Evolutionary conservation across 306 rosid species (phyloP).

Genomic region (Albizia julibrissin): DNA sequence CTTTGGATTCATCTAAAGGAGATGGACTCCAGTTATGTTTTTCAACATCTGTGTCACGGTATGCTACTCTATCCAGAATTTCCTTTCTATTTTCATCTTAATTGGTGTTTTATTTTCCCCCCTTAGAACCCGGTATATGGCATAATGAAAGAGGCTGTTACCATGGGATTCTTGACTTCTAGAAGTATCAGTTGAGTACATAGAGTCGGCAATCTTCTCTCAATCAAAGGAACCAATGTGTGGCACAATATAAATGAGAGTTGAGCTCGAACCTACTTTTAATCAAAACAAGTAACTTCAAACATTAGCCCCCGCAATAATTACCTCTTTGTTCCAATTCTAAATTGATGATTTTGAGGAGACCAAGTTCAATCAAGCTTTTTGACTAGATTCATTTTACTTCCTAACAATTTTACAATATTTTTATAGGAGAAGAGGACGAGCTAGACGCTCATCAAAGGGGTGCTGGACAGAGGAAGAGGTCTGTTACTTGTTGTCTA

Average conservation of each 20-base stretch:
- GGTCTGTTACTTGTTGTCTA: slow-evolving; percentile 36
- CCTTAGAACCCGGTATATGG: neutral
- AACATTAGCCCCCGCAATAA: neutral
- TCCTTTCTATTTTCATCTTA: neutral
- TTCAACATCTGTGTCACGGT: slow-evolving; percentile 39
- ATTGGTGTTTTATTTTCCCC: neutral
- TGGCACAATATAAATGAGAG: neutral
- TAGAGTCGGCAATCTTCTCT: neutral
- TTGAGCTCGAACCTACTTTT: neutral
- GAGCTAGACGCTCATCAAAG: slow-evolving; percentile 36
- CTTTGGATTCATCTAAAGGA: slow-evolving; percentile 29
- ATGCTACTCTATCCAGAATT: neutral
- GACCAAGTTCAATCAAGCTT: too few relatives aligned
- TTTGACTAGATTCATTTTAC: neutral
- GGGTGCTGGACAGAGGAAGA: slow-evolving; percentile 56
- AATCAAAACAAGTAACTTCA: neutral
- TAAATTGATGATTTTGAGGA: neutral
- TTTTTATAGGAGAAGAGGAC: slow-evolving; percentile 37
- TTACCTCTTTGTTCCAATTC: neutral
- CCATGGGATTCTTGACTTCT: neutral
- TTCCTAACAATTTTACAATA: neutral
- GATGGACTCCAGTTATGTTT: slow-evolving; percentile 28
- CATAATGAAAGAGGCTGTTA: neutral
- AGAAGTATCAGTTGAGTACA: neutral
- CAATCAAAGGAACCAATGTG: neutral